Evolutionary conservation across 495 filamentous ascomycete genomes (phyloP).

Genomic region (Xylaria intraflava): DNA sequence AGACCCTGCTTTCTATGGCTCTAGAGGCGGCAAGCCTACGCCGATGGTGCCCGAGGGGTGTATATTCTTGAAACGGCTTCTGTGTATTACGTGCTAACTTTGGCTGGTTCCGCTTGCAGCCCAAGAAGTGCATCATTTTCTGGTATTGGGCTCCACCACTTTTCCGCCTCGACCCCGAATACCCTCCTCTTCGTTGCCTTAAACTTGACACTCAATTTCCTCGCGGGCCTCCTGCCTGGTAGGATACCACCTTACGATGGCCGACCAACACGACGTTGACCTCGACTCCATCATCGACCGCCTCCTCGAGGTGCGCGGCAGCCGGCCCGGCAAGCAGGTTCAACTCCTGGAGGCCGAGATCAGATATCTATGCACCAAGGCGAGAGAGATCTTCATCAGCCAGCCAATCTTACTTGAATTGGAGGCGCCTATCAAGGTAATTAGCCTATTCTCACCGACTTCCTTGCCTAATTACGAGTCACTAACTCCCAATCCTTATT

Average conservation of each 20-base stretch:
- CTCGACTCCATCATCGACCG: slow-evolving; percentile 99
- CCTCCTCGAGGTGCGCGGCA: slow-evolving; percentile 94
- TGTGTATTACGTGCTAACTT: neutral
- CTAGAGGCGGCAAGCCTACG: neutral
- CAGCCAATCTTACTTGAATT: slow-evolving; percentile 97
- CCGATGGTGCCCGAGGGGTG: neutral
- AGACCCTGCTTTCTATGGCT: neutral
- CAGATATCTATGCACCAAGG: slow-evolving; percentile 96
- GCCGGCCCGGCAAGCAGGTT: slow-evolving; percentile 96
- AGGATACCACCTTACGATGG: slow-evolving; percentile 59
- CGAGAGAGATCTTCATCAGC: slow-evolving; percentile 98
- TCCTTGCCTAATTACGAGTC: neutral
- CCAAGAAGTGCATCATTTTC: slow-evolving; percentile 31
- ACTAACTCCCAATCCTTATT: neutral
- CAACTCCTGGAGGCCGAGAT: slow-evolving; percentile 96
- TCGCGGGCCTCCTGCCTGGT: slow-evolving; percentile 36
- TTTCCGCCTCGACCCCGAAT: slow-evolving; percentile 12
- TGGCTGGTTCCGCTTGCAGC: slow-evolving; percentile 14
- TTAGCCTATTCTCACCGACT: slow-evolving; percentile 17
- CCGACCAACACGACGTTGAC: slow-evolving; percentile 95
- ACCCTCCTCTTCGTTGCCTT: slow-evolving; percentile 15
- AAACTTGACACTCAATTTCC: slow-evolving; percentile 24
- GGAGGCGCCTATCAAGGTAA: slow-evolving; percentile 97
- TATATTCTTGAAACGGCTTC: neutral
- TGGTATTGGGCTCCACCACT: slow-evolving; percentile 24